Base-by-base conservation (phyloP, 805 yeast genomes). In the Myxozyma lipomycoides region DNA sequence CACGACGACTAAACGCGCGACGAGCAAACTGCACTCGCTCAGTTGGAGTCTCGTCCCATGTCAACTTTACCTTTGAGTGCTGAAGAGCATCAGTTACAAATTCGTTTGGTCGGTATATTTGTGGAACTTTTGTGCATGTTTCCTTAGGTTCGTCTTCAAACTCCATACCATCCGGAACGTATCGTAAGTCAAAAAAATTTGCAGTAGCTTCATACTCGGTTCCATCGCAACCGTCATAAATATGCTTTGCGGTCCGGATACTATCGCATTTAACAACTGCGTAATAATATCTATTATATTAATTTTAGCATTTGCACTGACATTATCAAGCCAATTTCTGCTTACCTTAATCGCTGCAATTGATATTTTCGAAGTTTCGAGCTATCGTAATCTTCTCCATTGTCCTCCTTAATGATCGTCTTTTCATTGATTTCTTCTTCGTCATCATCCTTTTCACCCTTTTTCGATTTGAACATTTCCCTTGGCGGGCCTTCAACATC, bases 1-100 rank as follows among this genome's bases (percentile, higher is more conserved):
- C 98, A 65, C 85, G 82, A 65, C 86, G 93, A 43, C 88, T 81
- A 67, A 93, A 91, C 4, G 89, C 87, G 60, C 84, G 82, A 15
- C 84, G 77, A 1, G 96, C 78, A 47, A 90, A 67, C 51, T 84
- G 80, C 17, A 80, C 67, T 63, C 98, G 79, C 63, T 89, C 97
- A 51, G 82, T 83, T 4, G 98, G 98, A 0, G 98, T 95, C 70
- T 91, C 98, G 68, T 93, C 98, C 98, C 98, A 93, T 0, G 98
- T 90, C 59, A 93, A 75, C 67, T 87, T 90, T 44, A 93, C 98
- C 63, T 90, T 93, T 15, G 98, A 90, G 65, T 89, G 96, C 66
- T 93, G 96, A 52, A 93, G 74, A 0, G 98, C 98, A 70, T 87
- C 97, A 2, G 98, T 93, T 26, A 86, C 86, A 67, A 93, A 93